Evolutionary conservation across 805 yeast species (phyloP), one percentile per base, ranked within the genome.

Genomic region (Debaryomyces maramus): DNA sequence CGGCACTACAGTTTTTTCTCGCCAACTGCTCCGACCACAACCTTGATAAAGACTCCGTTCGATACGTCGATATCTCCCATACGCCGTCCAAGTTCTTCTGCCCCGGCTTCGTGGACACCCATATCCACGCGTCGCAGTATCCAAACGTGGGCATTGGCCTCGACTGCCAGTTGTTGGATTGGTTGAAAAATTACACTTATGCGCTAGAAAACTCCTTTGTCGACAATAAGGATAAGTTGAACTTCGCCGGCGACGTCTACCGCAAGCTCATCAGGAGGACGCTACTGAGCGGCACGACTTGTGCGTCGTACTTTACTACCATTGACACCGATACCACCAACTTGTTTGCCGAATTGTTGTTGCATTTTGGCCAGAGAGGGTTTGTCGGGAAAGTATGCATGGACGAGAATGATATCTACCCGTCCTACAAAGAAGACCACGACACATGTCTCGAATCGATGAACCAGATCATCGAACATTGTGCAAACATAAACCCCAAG

Each of bases 321-420:
- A 82, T 88, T 33, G 95, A 91, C 55, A 69, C 82, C 0, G 78
- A 76, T 5, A 81, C 96, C 3, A 77, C 97, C 2, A 83, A 83
- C 37, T 51, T 83, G 26, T 75, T 93, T 53, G 96, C 95, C 1
- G 85, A 83, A 43, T 58, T 85, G 11, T 80, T 91, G 24, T 64
- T 81, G 9, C 44, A 67, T 28, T 50, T 66, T 21, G 96, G 96
- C 27, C 98, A 90, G 62, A 71, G 97, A 45, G 97, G 96, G 0
- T 75, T 86, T 39, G 80, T 93, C 27, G 99, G 99, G 3, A 83
- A 91, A 52, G 96, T 88, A 15, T 93, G 98, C 58, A 93, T 93
- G 98, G 84, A 89, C 56, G 75, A 78, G 45, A 83, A 87, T 63
- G 78, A 88, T 1, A 38, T 53, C 3, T 67, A 48, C 46, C 95